Percentiles rank a stretch among this genome's conserved stretches.
phyloP scores from a whole-genome alignment of 192 early-diverging fungal genomes.

The Backusella westeae region DNA sequence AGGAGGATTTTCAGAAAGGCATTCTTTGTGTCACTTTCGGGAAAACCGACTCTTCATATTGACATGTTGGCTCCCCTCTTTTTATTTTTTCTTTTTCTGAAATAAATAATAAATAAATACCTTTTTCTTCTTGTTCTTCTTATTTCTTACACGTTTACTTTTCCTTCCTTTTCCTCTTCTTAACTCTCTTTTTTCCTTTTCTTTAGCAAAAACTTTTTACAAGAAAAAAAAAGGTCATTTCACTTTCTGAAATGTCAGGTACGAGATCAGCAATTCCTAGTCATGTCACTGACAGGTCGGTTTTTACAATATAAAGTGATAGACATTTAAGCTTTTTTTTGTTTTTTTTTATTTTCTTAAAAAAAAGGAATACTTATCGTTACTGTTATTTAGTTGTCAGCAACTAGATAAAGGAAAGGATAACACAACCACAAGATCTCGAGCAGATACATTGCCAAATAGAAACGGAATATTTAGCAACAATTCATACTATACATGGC shows the following conservation, averaged over 20 bases:
- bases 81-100: not conserved
- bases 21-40: not conserved
- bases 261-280: not conserved
- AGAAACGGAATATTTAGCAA: not conserved
- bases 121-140: not conserved
- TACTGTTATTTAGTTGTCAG: not conserved
- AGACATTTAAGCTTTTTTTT: not conserved
- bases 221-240: not conserved
- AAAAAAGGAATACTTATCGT: not conserved
- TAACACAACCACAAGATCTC: not conserved
- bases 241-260: not conserved
- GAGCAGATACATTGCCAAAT: not conserved
- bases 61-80: not conserved
- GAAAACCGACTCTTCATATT: constrained; percentile 2
- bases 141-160: not conserved
- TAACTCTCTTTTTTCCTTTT: not conserved
- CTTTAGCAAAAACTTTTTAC: not conserved
- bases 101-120: not conserved
- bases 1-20: not conserved
- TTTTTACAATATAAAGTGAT: not conserved
- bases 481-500: not conserved
- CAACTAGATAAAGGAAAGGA: not conserved
- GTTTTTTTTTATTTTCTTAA: not conserved
- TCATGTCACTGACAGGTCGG: not conserved
- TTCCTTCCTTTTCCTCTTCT: not conserved